phyloP scores from a whole-genome alignment of 225 moss, liverwort and hornwort genomes.

The Neckera pumila region DNA sequence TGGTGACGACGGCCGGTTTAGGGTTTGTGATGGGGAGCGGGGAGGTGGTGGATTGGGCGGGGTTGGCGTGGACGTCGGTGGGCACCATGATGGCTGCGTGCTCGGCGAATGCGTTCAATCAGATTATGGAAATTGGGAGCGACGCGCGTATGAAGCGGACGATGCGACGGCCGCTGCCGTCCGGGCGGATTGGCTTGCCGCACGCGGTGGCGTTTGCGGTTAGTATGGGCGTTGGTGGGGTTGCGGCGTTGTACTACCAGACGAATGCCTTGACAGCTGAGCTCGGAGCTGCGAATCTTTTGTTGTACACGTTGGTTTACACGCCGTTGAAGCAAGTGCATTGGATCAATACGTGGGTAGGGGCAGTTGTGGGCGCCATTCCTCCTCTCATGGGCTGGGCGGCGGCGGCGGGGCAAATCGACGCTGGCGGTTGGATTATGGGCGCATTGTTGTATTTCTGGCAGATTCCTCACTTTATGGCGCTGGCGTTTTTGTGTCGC shows the following conservation, averaged over 20 bases:
- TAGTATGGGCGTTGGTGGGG: slow-evolving; percentile 49
- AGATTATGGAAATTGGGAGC: slow-evolving; percentile 74
- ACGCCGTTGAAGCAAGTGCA: slow-evolving; percentile 96
- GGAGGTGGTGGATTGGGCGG: slow-evolving; percentile 73
- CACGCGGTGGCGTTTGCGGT: slow-evolving; percentile 77
- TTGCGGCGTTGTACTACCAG: slow-evolving; percentile 47
- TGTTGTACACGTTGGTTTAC: slow-evolving; percentile 75
- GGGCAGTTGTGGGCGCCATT: slow-evolving; percentile 95
- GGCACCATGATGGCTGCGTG: slow-evolving; percentile 88
- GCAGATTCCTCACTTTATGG: slow-evolving; percentile 98
- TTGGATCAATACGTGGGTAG: slow-evolving; percentile 83
- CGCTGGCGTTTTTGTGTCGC: slow-evolving; percentile 70
- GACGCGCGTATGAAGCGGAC: slow-evolving; percentile 85
- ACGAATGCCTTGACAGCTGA: slow-evolving; percentile 71
- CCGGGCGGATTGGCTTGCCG: slow-evolving; percentile 57
- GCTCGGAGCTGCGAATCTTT: slow-evolving; percentile 70
- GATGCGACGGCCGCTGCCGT: slow-evolving; percentile 82
- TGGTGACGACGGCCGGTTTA: slow-evolving; percentile 71
- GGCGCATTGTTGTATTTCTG: slow-evolving; percentile 73
- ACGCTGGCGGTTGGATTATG: slow-evolving; percentile 69
- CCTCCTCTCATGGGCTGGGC: slow-evolving; percentile 92
- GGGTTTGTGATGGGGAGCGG: slow-evolving; percentile 93
- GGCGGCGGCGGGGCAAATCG: slow-evolving; percentile 58
- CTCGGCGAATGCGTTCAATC: slow-evolving; percentile 90
- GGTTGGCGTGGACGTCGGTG: slow-evolving; percentile 60